Conservation (phyloP, 2,329 filamentous ascomycete species). For the Penicillium palitans region DNA sequence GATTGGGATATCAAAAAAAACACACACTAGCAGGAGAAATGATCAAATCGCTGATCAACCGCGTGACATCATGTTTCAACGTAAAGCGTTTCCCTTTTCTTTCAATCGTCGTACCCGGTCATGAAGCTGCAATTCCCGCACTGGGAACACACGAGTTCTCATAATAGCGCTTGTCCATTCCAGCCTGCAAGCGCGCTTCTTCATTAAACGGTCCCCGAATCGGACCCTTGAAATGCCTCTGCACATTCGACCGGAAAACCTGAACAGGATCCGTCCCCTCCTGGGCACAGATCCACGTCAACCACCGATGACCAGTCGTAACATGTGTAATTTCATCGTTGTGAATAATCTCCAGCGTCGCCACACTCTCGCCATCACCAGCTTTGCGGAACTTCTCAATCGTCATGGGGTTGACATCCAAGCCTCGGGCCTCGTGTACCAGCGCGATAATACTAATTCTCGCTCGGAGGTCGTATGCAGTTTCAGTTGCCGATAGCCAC, state of each 20-base stretch:
- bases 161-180: conserved; percentile 48
- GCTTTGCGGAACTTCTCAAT: conserved; percentile 50
- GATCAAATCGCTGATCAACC: background rate
- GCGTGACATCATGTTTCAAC: conserved; percentile 12
- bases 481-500: conserved; percentile 48
- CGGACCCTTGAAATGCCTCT: conserved; percentile 45
- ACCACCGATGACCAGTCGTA: conserved; percentile 50
- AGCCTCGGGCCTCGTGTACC: conserved; percentile 51
- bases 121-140: conserved; percentile 3
- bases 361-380: conserved; percentile 45
- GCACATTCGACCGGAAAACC: conserved; percentile 48
- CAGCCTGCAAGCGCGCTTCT: conserved; percentile 47
- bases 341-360: conserved; percentile 47
- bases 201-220: conserved; percentile 50
- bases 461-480: conserved; percentile 47
- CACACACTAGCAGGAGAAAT: background rate
- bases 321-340: conserved; percentile 54
- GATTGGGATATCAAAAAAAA: conserved; percentile 11
- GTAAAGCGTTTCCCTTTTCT: background rate
- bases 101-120: background rate
- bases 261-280: conserved; percentile 49
- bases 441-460: conserved; percentile 51
- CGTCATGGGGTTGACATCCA: conserved; percentile 51
- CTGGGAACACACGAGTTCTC: conserved; percentile 25
- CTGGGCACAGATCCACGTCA: conserved; percentile 50